Conservation (phyloP, 2,329 filamentous ascomycete genomes). For the Ascochyta lentis region DNA sequence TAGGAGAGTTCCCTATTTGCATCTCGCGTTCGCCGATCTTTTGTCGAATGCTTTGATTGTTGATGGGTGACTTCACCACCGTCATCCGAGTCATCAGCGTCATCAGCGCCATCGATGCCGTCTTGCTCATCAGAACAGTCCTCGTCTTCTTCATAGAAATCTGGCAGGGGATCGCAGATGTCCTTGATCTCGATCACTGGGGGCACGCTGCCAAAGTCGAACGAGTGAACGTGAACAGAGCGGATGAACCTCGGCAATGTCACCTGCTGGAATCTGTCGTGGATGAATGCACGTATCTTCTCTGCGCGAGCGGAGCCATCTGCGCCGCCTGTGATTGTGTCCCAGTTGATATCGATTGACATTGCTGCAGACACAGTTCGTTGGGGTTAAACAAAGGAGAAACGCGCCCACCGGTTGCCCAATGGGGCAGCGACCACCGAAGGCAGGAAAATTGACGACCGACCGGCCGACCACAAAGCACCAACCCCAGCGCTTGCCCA, state of each 20-base stretch:
- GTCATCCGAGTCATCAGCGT: conserved; percentile 15
- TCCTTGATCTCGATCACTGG: conserved; percentile 93
- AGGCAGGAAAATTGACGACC: conserved; percentile 22
- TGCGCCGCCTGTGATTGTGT: conserved; percentile 84
- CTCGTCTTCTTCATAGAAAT: conserved; percentile 89
- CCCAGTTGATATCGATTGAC: conserved; percentile 99
- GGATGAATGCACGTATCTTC: conserved; percentile 88
- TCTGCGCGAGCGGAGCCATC: conserved; percentile 86
- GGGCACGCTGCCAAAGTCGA: conserved; percentile 84
- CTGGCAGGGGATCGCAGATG: conserved; percentile 91
- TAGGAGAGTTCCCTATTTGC: conserved; percentile 27
- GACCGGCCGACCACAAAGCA: conserved; percentile 25
- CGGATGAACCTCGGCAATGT: conserved; percentile 94
- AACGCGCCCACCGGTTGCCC: conserved; percentile 22
- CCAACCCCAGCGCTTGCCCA: conserved; percentile 21
- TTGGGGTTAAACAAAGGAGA: conserved; percentile 35
- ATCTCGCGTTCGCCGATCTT: conserved; percentile 38
- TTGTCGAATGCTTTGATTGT: conserved; percentile 43
- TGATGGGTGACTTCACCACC: conserved; percentile 30
- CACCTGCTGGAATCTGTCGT: conserved; percentile 93
- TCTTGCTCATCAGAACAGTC: conserved; percentile 67
- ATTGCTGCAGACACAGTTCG: conserved; percentile 58
- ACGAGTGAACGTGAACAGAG: conserved; percentile 91
- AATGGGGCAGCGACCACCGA: conserved; percentile 32
- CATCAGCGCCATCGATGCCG: conserved; percentile 43